phyloP scores from a whole-genome alignment of 768 basidiomycete species.

The Mycena haematopus region DNA sequence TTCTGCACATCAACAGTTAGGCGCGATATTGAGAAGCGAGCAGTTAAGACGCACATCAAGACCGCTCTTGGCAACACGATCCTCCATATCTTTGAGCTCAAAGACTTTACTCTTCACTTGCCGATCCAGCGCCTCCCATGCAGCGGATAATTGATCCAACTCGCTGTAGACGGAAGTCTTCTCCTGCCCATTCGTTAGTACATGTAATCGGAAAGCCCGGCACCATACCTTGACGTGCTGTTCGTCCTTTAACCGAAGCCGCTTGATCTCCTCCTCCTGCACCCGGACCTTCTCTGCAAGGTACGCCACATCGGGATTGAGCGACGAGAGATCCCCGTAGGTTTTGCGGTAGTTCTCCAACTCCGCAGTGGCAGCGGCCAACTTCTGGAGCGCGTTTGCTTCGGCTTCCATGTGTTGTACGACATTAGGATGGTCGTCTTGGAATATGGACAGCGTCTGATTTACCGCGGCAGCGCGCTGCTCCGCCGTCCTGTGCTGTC shows the following conservation, averaged over 20 bases:
- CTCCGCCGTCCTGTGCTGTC: constrained; percentile 55
- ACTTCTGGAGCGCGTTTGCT: constrained; percentile 54
- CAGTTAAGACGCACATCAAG: constrained; percentile 64
- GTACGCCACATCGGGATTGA: constrained; percentile 56
- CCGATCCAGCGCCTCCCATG: constrained; percentile 85
- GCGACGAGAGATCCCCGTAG: constrained; percentile 61
- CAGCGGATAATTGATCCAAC: constrained; percentile 82
- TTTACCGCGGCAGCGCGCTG: constrained; percentile 57
- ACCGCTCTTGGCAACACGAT: constrained; percentile 64
- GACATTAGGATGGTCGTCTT: constrained; percentile 60
- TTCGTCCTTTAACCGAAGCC: constrained; percentile 64
- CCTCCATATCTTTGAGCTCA: constrained; percentile 77
- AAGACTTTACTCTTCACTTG: constrained; percentile 87
- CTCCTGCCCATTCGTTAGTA: constrained; percentile 42
- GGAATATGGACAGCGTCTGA: constrained; percentile 53
- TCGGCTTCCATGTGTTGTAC: constrained; percentile 56
- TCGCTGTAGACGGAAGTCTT: constrained; percentile 83
- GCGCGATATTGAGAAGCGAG: neutral
- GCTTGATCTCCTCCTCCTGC: constrained; percentile 73
- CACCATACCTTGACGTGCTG: constrained; percentile 68
- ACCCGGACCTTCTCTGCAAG: constrained; percentile 62
- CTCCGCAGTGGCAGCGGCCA: constrained; percentile 52
- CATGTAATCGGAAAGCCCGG: constrained; percentile 1
- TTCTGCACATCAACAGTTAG: constrained; percentile 56
- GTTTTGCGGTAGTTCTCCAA: constrained; percentile 67